Base-by-base conservation (phyloP, 345 rosid genomes). In the Diplotaxis tenuifolia region DNA sequence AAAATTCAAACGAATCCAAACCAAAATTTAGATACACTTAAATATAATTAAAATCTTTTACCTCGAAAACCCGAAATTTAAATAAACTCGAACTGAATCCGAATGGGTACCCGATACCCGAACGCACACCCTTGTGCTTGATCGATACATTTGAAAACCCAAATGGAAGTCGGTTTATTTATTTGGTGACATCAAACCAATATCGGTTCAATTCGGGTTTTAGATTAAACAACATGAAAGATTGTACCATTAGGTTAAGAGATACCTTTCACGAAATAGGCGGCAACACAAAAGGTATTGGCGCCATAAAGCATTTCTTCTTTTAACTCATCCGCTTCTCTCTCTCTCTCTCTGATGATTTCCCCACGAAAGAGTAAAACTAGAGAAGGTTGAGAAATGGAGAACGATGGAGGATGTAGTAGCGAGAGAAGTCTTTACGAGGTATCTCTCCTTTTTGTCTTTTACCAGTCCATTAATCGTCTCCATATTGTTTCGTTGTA, bases 251-350 rank as follows among this genome's bases (percentile, higher is more conserved):
- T 70, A 58, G 57, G 57, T 28, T 58, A 16, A 8, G n/a, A 18
- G 20, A 57, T 16, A 40, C 27, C 6, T 47, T 16, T 47, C 21
- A 47, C 11, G 27, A 31, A 60, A 31, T 9, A 74, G 74, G 78
- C 78, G 74, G 69, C 64, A 75, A 75, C 19, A 22, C 15, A 23
- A 22, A 29, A 29, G 9, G 34, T 5, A 1, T 74, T 74, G 72
- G 77, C 77, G 77, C 72, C 77, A 57, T 5, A n/a, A 55, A 19
- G 56, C 69, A n/a, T n/a, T 14, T 0, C 4, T 1, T 25, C 28
- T 38, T n/a, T 10, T 47, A 20, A 28, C n/a, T 66, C 11, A 52
- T 56, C 21, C 29, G 67, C 71, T 45, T 65, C 36, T 14, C 29
- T n/a, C n/a, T n/a, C n/a, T n/a, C n/a, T n/a, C n/a, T n/a, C n/a